Conservation (phyloP, 1,139 yeast genomes). For the Lodderomyces elongisporus region DNA sequence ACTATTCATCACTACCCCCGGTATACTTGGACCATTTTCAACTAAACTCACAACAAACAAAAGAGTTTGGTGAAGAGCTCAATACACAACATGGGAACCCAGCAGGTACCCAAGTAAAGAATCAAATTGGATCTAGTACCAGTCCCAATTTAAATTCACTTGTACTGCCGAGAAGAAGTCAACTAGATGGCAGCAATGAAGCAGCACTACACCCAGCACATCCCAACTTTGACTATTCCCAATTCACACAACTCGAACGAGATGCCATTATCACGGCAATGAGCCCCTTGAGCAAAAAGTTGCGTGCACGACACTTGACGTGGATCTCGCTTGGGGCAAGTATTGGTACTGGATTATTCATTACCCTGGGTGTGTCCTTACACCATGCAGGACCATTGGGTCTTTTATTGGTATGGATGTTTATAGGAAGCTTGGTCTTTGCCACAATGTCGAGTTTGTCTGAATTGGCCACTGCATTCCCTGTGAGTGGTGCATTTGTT, state of each 20-base stretch:
- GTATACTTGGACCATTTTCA: slow-evolving; percentile 9
- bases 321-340: slow-evolving; percentile 41
- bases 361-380: slow-evolving; percentile 30
- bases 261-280: slow-evolving; percentile 31
- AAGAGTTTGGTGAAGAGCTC: not conserved
- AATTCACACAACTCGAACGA: slow-evolving; percentile 26
- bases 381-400: slow-evolving; percentile 36
- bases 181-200: not conserved
- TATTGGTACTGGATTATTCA: slow-evolving; percentile 40
- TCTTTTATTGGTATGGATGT: slow-evolving; percentile 27
- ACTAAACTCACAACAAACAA: slow-evolving; percentile 1
- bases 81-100: not conserved
- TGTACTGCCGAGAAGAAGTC: not conserved
- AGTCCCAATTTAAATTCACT: not conserved
- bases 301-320: slow-evolving; percentile 35
- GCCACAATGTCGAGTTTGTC: slow-evolving; percentile 33
- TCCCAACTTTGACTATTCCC: slow-evolving; percentile 27
- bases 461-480: slow-evolving; percentile 37
- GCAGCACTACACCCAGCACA: slow-evolving; percentile 14
- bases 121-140: not conserved
- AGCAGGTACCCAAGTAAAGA: not conserved
- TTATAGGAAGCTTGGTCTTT: slow-evolving; percentile 29
- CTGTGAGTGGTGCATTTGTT: slow-evolving; percentile 37
- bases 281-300: slow-evolving; percentile 28
- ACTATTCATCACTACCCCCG: slow-evolving; percentile 16